Evolutionary conservation across 2,329 filamentous ascomycete genomes (phyloP).

Genomic region (Chalara sp.): DNA sequence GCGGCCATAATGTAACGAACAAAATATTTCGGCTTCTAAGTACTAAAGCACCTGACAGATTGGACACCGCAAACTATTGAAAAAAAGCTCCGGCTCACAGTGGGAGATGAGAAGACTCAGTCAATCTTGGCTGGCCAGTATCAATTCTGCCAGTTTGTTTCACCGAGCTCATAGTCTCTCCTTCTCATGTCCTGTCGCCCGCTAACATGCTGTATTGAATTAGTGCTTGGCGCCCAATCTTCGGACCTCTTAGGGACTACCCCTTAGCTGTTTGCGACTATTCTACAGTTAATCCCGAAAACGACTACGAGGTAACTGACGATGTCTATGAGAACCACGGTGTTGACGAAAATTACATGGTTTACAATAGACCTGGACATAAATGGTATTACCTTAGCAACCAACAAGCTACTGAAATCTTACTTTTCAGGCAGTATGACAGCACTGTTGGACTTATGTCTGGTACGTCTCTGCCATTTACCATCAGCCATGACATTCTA

Average conservation of each 20-base stretch:
- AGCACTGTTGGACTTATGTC: too few species aligned
- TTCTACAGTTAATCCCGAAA: constrained; percentile 2
- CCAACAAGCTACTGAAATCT: constrained; percentile 4
- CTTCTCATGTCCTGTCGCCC: not conserved
- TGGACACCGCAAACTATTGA: too few species aligned
- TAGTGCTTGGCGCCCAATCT: constrained; percentile 12
- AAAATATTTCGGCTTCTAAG: not conserved
- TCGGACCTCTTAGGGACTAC: constrained; percentile 8
- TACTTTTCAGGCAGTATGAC: constrained; percentile 4
- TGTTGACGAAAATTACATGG: constrained; percentile 7
- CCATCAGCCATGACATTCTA: too few species aligned
- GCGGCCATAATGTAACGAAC: not conserved
- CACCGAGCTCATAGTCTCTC: not conserved
- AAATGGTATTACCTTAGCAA: constrained; percentile 12
- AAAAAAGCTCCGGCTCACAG: too few species aligned
- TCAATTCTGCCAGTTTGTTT: constrained; percentile 5
- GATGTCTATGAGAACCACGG: constrained; percentile 2
- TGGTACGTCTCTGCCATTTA: too few species aligned
- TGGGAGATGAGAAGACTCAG: not conserved
- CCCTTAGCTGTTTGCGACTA: constrained; percentile 7
- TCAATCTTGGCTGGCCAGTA: not conserved
- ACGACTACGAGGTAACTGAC: constrained; percentile 7
- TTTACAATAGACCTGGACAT: constrained; percentile 4
- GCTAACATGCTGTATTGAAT: too few species aligned
- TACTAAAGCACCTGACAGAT: too few species aligned